A percentile compares a stretch with the other conserved stretches of the same genome.
Conservation (phyloP, 306 rosid species). For the Betula pendula region DNA sequence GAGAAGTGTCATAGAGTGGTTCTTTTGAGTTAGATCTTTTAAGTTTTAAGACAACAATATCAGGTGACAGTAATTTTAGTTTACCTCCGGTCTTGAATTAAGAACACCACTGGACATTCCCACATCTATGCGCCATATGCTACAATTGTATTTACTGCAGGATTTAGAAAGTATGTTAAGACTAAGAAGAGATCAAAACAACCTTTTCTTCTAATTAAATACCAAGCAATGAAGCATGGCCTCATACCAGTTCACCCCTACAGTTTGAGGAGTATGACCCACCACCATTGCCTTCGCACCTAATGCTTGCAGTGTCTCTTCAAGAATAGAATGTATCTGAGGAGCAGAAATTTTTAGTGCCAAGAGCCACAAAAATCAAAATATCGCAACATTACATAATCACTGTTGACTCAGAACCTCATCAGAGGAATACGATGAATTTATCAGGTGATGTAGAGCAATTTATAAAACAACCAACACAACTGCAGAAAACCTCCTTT, state of each 20-base stretch:
- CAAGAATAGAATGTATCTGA: slow-evolving; percentile 71
- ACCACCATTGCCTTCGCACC: slow-evolving; percentile 96
- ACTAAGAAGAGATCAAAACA: not conserved
- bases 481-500: slow-evolving; percentile 7
- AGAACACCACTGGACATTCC: slow-evolving; percentile 99
- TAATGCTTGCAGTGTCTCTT: slow-evolving; percentile 77
- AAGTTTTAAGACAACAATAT: slow-evolving; percentile 11
- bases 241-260: slow-evolving; percentile 81
- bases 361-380: slow-evolving; percentile 25
- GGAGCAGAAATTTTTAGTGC: slow-evolving; percentile 20
- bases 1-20: slow-evolving; percentile 10
- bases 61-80: slow-evolving; percentile 1
- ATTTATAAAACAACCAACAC: not conserved
- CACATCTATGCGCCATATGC: slow-evolving; percentile 96
- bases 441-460: slow-evolving; percentile 4
- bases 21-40: not conserved
- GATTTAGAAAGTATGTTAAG: not conserved
- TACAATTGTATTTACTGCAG: slow-evolving; percentile 82
- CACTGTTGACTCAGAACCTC: slow-evolving; percentile 6
- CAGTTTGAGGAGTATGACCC: slow-evolving; percentile 95
- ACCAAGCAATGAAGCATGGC: not conserved
- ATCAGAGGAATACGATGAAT: not conserved
- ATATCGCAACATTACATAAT: slow-evolving; percentile 9
- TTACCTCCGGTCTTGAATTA: slow-evolving; percentile 93
- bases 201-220: not conserved